These are phyloP conservation scores for Dalbergia oliveri DNA, from an alignment of 306 rosid genomes.

Conservation along the genomic window DNA sequence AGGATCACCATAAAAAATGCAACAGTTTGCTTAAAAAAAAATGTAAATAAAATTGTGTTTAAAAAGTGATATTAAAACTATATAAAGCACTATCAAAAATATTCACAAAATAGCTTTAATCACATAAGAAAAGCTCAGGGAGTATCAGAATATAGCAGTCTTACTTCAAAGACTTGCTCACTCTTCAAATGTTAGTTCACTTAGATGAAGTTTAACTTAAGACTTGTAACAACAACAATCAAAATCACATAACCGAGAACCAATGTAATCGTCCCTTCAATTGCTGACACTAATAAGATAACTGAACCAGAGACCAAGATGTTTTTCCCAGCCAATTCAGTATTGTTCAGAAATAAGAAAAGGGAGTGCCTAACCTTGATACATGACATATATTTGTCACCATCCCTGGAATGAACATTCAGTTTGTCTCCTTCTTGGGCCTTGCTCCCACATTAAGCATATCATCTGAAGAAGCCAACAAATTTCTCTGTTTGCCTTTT, in stretches of 20 bases:
- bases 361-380: conserved; percentile 73
- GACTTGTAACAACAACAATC: background rate
- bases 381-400: conserved; percentile 91
- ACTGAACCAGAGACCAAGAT: conserved; percentile 25
- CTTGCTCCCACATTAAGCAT: conserved; percentile 54
- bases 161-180: conserved; percentile 6
- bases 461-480: conserved; percentile 55
- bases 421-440: conserved; percentile 69
- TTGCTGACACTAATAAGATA: conserved; percentile 35
- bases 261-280: conserved; percentile 15
- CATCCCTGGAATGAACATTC: conserved; percentile 62
- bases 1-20: conserved; percentile 7
- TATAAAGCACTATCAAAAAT: background rate
- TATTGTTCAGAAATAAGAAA: conserved; percentile 18
- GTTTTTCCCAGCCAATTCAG: conserved; percentile 34
- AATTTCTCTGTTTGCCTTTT: conserved; percentile 61
- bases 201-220: background rate
- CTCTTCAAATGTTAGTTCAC: conserved; percentile 19
- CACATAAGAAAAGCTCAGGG: background rate
- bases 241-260: conserved; percentile 13
- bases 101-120: conserved; percentile 25
- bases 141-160: conserved; percentile 14
- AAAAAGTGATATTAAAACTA: conserved; percentile 8
- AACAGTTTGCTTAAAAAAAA: conserved; percentile 11
- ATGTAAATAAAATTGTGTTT: background rate